Percentiles rank a stretch among this genome's conserved stretches.
Evolutionary conservation across 2,329 filamentous ascomycete genomes (phyloP).

Genomic region (Phyllosticta paracitricarpa): DNA sequence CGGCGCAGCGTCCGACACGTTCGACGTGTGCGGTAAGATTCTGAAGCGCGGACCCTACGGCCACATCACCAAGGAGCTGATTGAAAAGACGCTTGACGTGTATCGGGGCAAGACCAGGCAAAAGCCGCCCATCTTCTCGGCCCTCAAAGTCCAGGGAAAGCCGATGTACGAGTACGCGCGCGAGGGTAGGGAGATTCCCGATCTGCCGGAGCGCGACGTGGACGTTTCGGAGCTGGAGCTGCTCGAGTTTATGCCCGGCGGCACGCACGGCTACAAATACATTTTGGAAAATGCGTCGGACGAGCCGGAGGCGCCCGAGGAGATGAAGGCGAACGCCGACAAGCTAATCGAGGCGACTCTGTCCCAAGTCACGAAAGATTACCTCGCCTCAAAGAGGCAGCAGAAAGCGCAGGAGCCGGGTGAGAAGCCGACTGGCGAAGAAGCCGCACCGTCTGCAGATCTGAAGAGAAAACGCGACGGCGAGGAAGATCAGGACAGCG

Average conservation of each 20-base stretch:
- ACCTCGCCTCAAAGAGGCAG: background rate
- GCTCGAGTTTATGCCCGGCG: constrained; percentile 73
- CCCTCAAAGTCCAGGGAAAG: constrained; percentile 87
- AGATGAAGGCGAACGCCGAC: constrained; percentile 11
- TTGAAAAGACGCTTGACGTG: constrained; percentile 63
- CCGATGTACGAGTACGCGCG: constrained; percentile 92
- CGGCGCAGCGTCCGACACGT: constrained; percentile 84
- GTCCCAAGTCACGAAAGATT: background rate
- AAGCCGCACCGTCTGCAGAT: background rate
- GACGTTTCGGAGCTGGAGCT: constrained; percentile 69
- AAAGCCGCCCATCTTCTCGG: constrained; percentile 85
- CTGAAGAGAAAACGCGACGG: constrained; percentile 42
- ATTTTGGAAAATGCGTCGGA: constrained; percentile 45
- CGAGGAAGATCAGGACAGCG: constrained; percentile 35
- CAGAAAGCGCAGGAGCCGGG: constrained; percentile 4
- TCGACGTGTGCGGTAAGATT: constrained; percentile 78
- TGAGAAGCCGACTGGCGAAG: constrained; percentile 11
- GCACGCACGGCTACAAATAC: constrained; percentile 68
- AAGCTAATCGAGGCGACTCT: constrained; percentile 6
- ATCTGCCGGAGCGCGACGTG: constrained; percentile 73
- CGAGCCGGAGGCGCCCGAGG: constrained; percentile 51
- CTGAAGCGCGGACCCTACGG: constrained; percentile 65
- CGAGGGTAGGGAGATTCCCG: constrained; percentile 77
- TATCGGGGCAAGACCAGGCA: constrained; percentile 83
- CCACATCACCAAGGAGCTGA: constrained; percentile 67